Evolutionary conservation across 2,329 filamentous ascomycete genomes (phyloP).

Genomic region (Fonsecaea multimorphosa): DNA sequence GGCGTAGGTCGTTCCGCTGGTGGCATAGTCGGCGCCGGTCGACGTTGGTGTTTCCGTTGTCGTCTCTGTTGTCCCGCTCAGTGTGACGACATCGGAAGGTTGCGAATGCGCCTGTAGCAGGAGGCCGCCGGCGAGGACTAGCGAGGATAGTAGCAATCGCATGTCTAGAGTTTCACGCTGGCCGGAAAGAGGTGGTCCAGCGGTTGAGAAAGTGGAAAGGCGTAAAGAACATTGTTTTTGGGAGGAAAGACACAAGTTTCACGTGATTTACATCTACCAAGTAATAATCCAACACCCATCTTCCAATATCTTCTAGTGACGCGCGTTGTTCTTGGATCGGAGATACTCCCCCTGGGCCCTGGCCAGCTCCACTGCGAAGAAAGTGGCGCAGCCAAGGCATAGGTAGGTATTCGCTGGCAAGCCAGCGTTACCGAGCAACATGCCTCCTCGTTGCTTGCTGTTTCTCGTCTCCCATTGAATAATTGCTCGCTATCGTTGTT

Average conservation of each 20-base stretch:
- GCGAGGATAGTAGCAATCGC: not conserved
- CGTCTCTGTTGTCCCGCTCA: conserved; percentile 18
- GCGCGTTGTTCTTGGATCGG: conserved; percentile 12
- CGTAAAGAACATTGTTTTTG: no score
- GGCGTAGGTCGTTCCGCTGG: conserved; percentile 41
- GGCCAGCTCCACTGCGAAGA: not conserved
- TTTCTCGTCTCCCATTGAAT: not conserved
- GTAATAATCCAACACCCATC: no score
- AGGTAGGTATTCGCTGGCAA: no score
- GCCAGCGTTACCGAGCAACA: not conserved
- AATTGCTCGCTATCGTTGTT: not conserved
- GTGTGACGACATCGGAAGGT: conserved; percentile 18
- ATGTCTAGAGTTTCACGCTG: not conserved
- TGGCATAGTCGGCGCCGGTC: conserved; percentile 37
- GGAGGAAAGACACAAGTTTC: not conserved
- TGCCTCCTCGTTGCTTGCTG: not conserved
- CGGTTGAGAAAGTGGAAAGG: conserved; percentile 1
- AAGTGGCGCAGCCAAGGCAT: not conserved
- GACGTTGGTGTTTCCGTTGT: conserved; percentile 30
- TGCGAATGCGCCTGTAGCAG: conserved; percentile 19
- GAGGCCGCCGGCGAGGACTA: conserved; percentile 17
- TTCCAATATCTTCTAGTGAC: not conserved
- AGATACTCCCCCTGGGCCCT: conserved; percentile 1
- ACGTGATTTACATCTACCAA: not conserved
- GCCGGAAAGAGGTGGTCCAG: not conserved